These are phyloP conservation scores for Ophiostoma perfectum DNA, from an alignment of 2,329 filamentous ascomycete genomes.

Conservation along the genomic window DNA sequence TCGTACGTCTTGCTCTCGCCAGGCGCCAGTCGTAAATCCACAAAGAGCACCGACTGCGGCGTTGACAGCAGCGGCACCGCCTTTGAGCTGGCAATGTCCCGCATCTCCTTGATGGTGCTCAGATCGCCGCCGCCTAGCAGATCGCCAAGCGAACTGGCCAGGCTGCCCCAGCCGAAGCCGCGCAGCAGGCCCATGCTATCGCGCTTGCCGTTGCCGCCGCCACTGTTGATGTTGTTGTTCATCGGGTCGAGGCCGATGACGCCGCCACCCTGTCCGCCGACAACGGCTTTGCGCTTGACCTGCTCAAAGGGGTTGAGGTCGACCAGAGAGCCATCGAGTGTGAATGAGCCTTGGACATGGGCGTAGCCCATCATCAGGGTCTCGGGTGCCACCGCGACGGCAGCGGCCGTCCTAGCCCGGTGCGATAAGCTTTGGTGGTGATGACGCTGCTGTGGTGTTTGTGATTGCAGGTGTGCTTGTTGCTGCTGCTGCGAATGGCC, in stretches of 20 bases:
- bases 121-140: slow-evolving; percentile 80
- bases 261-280: slow-evolving; percentile 80
- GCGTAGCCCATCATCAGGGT: slow-evolving; percentile 97
- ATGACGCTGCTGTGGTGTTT: slow-evolving; percentile 27
- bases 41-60: slow-evolving; percentile 91
- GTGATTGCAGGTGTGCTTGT: slow-evolving; percentile 30
- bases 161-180: slow-evolving; percentile 72
- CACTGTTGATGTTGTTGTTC: not conserved
- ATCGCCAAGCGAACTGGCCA: slow-evolving; percentile 83
- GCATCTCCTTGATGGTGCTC: slow-evolving; percentile 94
- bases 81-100: slow-evolving; percentile 76
- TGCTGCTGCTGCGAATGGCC: not conserved
- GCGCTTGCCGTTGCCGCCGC: slow-evolving; percentile 34
- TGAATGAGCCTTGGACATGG: slow-evolving; percentile 88
- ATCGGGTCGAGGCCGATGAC: slow-evolving; percentile 71
- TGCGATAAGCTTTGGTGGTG: slow-evolving; percentile 36
- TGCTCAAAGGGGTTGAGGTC: slow-evolving; percentile 89
- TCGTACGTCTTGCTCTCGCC: slow-evolving; percentile 85
- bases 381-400: slow-evolving; percentile 50
- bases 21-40: slow-evolving; percentile 79
- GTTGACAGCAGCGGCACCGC: slow-evolving; percentile 89
- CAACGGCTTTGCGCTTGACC: slow-evolving; percentile 88
- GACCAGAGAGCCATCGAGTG: slow-evolving; percentile 82
- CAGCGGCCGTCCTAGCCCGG: slow-evolving; percentile 19
- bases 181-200: slow-evolving; percentile 72